Conservation (phyloP, 495 filamentous ascomycete genomes). For the Trichocladium antarcticum region DNA sequence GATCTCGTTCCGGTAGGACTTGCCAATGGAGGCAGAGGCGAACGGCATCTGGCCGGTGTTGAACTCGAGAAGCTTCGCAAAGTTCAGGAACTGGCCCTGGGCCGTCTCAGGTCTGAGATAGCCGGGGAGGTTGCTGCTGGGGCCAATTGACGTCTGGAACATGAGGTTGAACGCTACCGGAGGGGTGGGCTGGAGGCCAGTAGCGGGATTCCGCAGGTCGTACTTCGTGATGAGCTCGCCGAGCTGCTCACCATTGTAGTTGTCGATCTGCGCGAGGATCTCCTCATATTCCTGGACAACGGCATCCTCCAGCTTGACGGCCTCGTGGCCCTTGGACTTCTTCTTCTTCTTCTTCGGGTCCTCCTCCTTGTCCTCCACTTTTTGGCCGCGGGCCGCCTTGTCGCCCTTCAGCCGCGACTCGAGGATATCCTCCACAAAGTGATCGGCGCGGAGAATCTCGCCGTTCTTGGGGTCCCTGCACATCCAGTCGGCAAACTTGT, state of each 20-base stretch:
- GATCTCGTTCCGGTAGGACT: conserved; percentile 73
- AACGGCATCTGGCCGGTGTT: conserved; percentile 66
- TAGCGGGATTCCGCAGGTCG: conserved; percentile 56
- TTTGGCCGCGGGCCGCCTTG: conserved; percentile 64
- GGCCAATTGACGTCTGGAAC: conserved; percentile 65
- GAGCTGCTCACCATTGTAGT: conserved; percentile 60
- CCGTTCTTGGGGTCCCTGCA: conserved; percentile 97
- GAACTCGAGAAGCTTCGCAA: conserved; percentile 66
- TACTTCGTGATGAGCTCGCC: conserved; percentile 61
- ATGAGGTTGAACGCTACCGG: conserved; percentile 71
- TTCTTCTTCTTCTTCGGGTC: conserved; percentile 42
- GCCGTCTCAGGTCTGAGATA: conserved; percentile 66
- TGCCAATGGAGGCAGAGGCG: conserved; percentile 65
- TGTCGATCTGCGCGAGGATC: conserved; percentile 63
- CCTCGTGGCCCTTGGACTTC: conserved; percentile 46
- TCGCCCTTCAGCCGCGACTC: conserved; percentile 72
- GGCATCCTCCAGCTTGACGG: conserved; percentile 54
- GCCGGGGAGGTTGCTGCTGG: conserved; percentile 46
- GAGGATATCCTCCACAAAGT: conserved; percentile 87
- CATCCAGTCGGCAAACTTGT: conserved; percentile 98
- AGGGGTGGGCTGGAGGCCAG: conserved; percentile 45
- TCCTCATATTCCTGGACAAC: conserved; percentile 62
- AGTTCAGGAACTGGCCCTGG: conserved; percentile 67
- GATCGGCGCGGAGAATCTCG: conserved; percentile 91
- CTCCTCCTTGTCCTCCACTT: conserved; percentile 53